Evolutionary conservation across 2,329 filamentous ascomycete species (phyloP), one percentile per base, ranked within the genome.

Genomic region (Lojkania enalia): DNA sequence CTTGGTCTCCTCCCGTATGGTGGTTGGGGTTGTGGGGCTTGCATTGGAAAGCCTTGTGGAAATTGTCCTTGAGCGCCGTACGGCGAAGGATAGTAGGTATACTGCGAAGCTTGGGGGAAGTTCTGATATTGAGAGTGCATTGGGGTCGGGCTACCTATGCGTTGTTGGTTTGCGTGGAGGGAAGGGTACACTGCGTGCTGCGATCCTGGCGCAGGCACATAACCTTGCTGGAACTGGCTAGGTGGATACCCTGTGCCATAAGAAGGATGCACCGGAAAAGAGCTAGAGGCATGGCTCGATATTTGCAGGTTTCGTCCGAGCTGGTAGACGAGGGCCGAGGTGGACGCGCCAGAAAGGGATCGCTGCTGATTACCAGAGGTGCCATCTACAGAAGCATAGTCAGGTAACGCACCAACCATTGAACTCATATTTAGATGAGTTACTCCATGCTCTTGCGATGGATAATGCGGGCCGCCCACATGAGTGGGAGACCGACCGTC

Each of bases 261-360:
- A 14, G 53, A 39, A 5, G 55, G 36, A 19, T 66, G 67, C 13
- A 48, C 42, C 29, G 58, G 43, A 31, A 65, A 54, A 5, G 39
- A 52, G 30, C 48, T 44, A 13, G 57, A 47, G 5, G 55, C 39
- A 23, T 61, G 60, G 9, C 49, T 42, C 19, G 65, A 56, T 54
- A 66, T 63, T 37, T 72, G 71, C 5, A 68, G 33, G 27, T 62
- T 71, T 32, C 72, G 70, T 44, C 66, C 65, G 11, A 70, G 54
- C 29, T 71, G 69, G 36, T 72, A 73, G 27, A 67, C 66, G n/a
- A 71, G 44, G 7, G 69, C 69, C 18, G 70, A 66, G 36, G 67
- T 62, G 5, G 70, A 70, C 29, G 69, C 64, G 25, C 68, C 66
- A 21, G 69, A 64, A 12, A 70, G 44, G n/a, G 60, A 55, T 29